Conservation (phyloP, 169 alveolate genomes). For the Ichthyophthirius multifiliis region DNA sequence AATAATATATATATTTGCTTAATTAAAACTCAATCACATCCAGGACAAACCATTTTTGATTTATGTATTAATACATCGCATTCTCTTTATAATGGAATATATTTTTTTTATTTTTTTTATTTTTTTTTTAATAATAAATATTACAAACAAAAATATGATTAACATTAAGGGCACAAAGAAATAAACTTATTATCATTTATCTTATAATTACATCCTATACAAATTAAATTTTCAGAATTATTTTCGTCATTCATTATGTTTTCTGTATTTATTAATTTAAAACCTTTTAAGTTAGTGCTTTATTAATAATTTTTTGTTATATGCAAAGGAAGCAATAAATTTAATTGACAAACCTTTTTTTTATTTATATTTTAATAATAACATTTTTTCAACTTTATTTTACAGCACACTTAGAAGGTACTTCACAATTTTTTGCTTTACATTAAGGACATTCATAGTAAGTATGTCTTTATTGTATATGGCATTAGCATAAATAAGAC, state of each 20-base stretch:
- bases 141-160: not conserved
- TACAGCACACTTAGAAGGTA: not conserved
- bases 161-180: not conserved
- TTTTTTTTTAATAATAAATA: not conserved
- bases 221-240: not conserved
- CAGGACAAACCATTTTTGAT: not conserved
- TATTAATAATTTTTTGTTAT: not conserved
- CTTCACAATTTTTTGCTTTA: not conserved
- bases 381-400: not conserved
- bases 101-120: not conserved
- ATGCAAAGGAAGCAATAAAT: not conserved
- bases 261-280: not conserved
- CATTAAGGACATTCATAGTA: not conserved
- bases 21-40: conserved; percentile 9
- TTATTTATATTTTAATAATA: not conserved
- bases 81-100: not conserved
- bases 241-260: not conserved
- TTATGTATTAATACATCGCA: not conserved
- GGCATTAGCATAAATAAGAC: not conserved
- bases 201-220: not conserved
- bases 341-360: not conserved
- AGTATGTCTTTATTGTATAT: not conserved
- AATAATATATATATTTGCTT: too few species aligned
- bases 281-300: not conserved
- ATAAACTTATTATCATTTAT: not conserved